Base-by-base conservation (phyloP, 2,329 filamentous ascomycete genomes). In the Apiospora sp. region DNA sequence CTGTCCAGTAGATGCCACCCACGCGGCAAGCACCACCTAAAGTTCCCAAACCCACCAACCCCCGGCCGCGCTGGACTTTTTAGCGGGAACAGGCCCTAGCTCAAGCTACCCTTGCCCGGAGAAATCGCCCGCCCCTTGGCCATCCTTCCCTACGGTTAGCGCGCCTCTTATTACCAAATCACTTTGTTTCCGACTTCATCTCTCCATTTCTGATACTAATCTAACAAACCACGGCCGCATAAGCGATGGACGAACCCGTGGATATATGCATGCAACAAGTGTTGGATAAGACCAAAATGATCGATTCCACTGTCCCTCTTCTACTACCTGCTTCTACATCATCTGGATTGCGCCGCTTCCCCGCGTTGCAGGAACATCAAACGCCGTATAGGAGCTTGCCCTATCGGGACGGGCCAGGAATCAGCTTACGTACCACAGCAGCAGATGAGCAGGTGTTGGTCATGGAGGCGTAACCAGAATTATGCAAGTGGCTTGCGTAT, bases 71-170 rank as follows among this genome's bases (percentile, higher is more conserved):
- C 58, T 41, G 19, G 10, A 64, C 58, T 64, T 64, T 64, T 64
- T n/a, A 64, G 58, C 58, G 58, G 58, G 34, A 64, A 64, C 58
- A 41, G 58, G 58, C 30, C 58, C 58, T n/a, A 64, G 58, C 58
- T 64, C 58, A 64, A 64, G 58, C 58, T 64, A 64, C 58, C 58
- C 58, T 64, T 41, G 34, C n/a, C n/a, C n/a, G 14, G n/a, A 27
- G 22, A 41, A 41, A 41, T 41, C 37, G 37, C 37, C 34, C 3
- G 14, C n/a, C 49, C 27, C 27, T 61, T 61, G 12, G 24, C 30
- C 37, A 41, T 41, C 7, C 37, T 41, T 41, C 37, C 37, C 37
- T 41, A 41, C 37, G 10, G 37, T 8, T 37, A 41, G 34, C 34
- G 34, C 34, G 16, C 58, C 58, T 64, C 58, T 37, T 12, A 16